Evolutionary conservation across 1,284 basidiomycete genomes (phyloP), one percentile per base, ranked within the genome.

Genomic region (Ceratobasidium sp.): DNA sequence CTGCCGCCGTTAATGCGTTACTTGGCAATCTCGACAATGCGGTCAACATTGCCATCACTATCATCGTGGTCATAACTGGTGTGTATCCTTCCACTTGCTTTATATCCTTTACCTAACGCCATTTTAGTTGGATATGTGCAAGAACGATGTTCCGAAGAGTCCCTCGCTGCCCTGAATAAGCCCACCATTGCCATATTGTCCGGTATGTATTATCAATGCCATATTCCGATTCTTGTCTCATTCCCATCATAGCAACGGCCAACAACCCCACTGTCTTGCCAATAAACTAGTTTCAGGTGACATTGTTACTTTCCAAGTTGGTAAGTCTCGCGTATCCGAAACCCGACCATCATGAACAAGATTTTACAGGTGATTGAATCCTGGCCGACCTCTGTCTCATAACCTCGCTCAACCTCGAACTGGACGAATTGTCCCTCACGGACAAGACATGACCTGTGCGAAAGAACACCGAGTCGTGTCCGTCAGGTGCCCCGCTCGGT

Each of bases 11-110:
- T 52, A 97, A 95, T 81, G 93, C 94, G 2, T 82, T 97, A 65
- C 94, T 98, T 90, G 96, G 97, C 30, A 97, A 98, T 82, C 87
- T 94, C 57, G 96, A 99, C 83, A 97, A 99, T 82, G 97, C 97
- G 1, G 86, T 96, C 79, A 96, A 95, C 83, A 99, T 99, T 79
- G 93, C 94, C 5, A 88, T 97, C n/a, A 97, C 97, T 44, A 94
- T 99, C 27, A 85, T 94, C 38, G 98, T 99, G 79, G 97, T 99
- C 38, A 87, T 99, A 20, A 96, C 96, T 41, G 96, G 95, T 96
- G 80, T 83, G 89, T 54, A 33, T 38, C 20, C 14, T 33, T 44
- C 30, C 23, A 44, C 46, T 41, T 46, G 20, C 33, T 50, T n/a
- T 18, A 8, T 8, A 44, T 20, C 16, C 18, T 20, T 67, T 27